These are phyloP conservation scores for Otatea glauca DNA, from an alignment of 176 grass and related monocot species.

Conservation along the genomic window DNA sequence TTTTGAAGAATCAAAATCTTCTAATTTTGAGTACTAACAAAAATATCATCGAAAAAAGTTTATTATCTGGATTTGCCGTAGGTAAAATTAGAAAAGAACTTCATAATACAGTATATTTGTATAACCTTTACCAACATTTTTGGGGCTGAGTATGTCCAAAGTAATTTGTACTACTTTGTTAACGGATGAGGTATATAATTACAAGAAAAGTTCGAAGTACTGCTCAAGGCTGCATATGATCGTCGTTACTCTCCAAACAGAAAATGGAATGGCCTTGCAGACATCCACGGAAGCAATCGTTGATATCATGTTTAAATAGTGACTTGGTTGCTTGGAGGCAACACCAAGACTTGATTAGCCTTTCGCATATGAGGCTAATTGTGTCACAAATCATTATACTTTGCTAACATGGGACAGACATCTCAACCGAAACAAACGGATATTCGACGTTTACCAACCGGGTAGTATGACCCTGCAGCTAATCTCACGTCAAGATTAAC, in stretches of 20 bases:
- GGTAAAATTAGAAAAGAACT: not conserved
- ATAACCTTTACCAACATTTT: not conserved
- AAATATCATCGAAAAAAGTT: not conserved
- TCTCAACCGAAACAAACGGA: conserved; percentile 20
- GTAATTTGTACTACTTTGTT: not conserved
- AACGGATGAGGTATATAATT: not conserved
- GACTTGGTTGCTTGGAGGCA: not conserved
- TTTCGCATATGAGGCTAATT: not conserved
- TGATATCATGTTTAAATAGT: not conserved
- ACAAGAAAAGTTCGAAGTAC: not conserved
- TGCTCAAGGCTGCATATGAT: not conserved
- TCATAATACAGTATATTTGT: not conserved
- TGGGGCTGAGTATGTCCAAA: not conserved
- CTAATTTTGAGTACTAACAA: not conserved
- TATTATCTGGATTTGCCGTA: not conserved
- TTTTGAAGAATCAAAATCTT: not conserved
- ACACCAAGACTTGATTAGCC: not conserved
- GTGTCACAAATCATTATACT: not conserved
- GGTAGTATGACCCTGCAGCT: not conserved
- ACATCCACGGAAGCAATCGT: not conserved
- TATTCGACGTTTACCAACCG: conserved; percentile 7
- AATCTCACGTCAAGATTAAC: not conserved
- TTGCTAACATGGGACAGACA: not conserved
- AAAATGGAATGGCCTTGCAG: not conserved
- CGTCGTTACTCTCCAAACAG: not conserved